phyloP scores from a whole-genome alignment of 192 early-diverging fungal species.

The Coemansia aciculifera region DNA sequence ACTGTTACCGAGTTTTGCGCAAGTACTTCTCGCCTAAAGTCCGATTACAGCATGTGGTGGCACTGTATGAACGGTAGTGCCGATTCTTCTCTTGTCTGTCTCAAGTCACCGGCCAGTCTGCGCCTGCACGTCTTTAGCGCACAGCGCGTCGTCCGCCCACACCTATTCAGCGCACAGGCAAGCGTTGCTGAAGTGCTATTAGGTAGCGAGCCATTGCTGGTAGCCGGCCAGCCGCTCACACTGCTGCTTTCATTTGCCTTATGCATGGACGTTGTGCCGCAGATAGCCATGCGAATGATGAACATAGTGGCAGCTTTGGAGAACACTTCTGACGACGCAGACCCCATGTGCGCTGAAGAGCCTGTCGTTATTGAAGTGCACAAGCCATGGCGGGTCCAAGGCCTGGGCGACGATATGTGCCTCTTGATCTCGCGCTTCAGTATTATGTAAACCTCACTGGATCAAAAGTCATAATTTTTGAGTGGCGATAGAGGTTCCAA shows the following conservation, averaged over 20 bases:
- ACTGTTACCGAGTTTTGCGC: slow-evolving; percentile 20
- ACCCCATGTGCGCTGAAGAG: neutral
- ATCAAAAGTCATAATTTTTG: neutral
- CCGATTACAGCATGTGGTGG: slow-evolving; percentile 45
- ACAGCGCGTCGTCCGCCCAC: slow-evolving; percentile 21
- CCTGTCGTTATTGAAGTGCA: slow-evolving; percentile 21
- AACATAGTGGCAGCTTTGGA: slow-evolving; percentile 6
- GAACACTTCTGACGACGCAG: neutral
- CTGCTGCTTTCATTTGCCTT: slow-evolving; percentile 39
- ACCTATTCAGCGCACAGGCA: slow-evolving; percentile 30
- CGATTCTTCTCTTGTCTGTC: slow-evolving; percentile 16
- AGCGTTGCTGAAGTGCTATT: slow-evolving; percentile 10
- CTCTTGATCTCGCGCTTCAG: slow-evolving; percentile 36
- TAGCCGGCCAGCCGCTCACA: slow-evolving; percentile 18
- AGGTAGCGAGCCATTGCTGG: slow-evolving; percentile 2
- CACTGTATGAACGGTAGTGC: slow-evolving; percentile 33
- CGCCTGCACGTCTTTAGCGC: slow-evolving; percentile 12
- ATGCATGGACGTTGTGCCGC: slow-evolving; percentile 30
- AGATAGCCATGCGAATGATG: slow-evolving; percentile 15
- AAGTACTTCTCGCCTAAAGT: slow-evolving; percentile 15
- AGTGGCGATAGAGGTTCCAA: neutral
- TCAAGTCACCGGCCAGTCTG: slow-evolving; percentile 17
- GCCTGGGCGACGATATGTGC: slow-evolving; percentile 18
- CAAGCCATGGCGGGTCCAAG: slow-evolving; percentile 32
- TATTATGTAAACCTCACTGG: neutral